Evolutionary conservation across 805 yeast species (phyloP).

Genomic region (Wickerhamiella lipophila): DNA sequence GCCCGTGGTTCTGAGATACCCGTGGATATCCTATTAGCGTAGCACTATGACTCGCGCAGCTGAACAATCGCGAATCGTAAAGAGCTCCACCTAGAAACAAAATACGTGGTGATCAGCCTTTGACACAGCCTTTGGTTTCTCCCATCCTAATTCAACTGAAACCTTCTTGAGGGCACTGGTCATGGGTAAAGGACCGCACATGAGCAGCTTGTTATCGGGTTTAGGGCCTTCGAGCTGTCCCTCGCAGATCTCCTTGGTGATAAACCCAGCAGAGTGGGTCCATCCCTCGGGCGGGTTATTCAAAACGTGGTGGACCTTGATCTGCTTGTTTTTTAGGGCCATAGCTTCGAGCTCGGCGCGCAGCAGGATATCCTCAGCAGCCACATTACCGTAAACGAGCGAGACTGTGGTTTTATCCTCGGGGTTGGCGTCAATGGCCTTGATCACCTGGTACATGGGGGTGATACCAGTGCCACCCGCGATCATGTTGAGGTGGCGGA

Average conservation of each 20-base stretch:
- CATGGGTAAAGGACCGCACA: constrained; percentile 96
- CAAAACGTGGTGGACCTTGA: constrained; percentile 60
- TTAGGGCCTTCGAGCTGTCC: constrained; percentile 49
- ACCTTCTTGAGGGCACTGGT: constrained; percentile 71
- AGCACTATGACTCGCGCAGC: no score
- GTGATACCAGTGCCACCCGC: constrained; percentile 97
- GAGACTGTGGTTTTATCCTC: constrained; percentile 63
- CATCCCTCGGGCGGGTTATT: constrained; percentile 60
- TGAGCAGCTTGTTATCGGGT: constrained; percentile 52
- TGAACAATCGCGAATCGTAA: no score
- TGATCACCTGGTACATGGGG: constrained; percentile 76
- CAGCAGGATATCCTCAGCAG: constrained; percentile 67
- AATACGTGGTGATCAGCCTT: constrained; percentile 86
- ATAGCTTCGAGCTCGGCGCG: constrained; percentile 66
- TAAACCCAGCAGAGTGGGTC: constrained; percentile 68
- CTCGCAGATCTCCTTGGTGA: constrained; percentile 59
- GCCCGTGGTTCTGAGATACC: no score
- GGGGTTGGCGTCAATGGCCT: constrained; percentile 66
- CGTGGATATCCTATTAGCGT: no score
- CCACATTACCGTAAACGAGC: constrained; percentile 70
- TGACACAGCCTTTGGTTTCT: constrained; percentile 77
- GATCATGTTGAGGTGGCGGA: constrained; percentile 65
- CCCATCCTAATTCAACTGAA: constrained; percentile 60
- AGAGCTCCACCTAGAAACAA: constrained; percentile 50
- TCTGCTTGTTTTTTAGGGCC: constrained; percentile 32